These are phyloP conservation scores for Phytophthora capsici DNA, from an alignment of 352 stramenopile genomes.

Conservation along the genomic window DNA sequence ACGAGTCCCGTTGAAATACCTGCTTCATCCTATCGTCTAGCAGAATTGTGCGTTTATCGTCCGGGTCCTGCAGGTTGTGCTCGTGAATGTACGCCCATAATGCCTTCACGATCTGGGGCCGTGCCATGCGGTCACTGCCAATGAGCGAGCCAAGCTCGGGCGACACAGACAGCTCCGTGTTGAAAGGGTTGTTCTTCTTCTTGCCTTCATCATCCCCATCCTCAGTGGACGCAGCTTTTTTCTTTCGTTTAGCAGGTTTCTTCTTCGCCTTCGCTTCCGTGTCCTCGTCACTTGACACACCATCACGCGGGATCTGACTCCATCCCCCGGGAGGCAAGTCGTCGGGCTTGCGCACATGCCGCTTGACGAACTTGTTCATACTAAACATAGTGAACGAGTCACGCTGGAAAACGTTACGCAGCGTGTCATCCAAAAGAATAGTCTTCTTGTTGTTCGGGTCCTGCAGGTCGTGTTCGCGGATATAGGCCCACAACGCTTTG, in stretches of 20 bases:
- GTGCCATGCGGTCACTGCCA: slow-evolving; percentile 81
- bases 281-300: slow-evolving; percentile 85
- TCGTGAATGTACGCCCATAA: slow-evolving; percentile 97
- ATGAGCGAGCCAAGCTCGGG: slow-evolving; percentile 82
- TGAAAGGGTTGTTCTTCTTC: slow-evolving; percentile 77
- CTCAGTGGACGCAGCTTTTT: slow-evolving; percentile 49
- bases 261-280: slow-evolving; percentile 71
- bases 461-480: slow-evolving; percentile 94
- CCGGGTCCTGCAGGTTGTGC: slow-evolving; percentile 95
- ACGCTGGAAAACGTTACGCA: slow-evolving; percentile 81
- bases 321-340: slow-evolving; percentile 71
- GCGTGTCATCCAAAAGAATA: slow-evolving; percentile 91
- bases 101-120: slow-evolving; percentile 93
- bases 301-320: slow-evolving; percentile 78
- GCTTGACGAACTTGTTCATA: slow-evolving; percentile 91
- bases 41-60: slow-evolving; percentile 94
- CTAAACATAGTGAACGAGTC: slow-evolving; percentile 90
- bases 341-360: slow-evolving; percentile 79
- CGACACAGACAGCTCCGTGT: slow-evolving; percentile 76
- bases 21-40: slow-evolving; percentile 88
- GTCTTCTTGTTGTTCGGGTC: slow-evolving; percentile 94
- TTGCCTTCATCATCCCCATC: slow-evolving; percentile 59
- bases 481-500: slow-evolving; percentile 97
- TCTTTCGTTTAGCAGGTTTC: slow-evolving; percentile 61
- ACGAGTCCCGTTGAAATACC: slow-evolving; percentile 84